A percentile compares a stretch with the other conserved stretches of the same genome.
These are phyloP conservation scores for Botrytis galanthina DNA, from an alignment of 2,329 filamentous ascomycete genomes.

Conservation along the genomic window DNA sequence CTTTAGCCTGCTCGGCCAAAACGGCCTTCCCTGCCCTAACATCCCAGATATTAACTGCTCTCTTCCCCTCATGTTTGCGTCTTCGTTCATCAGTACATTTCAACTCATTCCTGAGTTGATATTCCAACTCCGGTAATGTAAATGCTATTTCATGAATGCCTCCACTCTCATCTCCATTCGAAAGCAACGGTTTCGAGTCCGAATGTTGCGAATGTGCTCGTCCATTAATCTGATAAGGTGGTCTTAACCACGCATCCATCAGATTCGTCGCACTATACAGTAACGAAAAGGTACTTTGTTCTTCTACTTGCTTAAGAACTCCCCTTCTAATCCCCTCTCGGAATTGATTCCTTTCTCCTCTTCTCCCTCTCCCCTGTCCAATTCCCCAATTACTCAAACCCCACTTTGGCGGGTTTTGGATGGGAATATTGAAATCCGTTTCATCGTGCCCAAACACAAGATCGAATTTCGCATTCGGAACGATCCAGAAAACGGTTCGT, in stretches of 20 bases:
- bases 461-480: constrained; percentile 15
- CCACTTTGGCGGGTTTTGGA: not conserved
- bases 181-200: constrained; percentile 2
- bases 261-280: constrained; percentile 3
- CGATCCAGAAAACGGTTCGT: constrained; percentile 19
- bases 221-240: not conserved
- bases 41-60: constrained; percentile 18
- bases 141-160: not conserved
- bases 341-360: constrained; percentile 5
- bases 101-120: constrained; percentile 9
- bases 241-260: constrained; percentile 10
- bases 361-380: not conserved
- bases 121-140: constrained; percentile 5
- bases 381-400: not conserved
- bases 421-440: constrained; percentile 16
- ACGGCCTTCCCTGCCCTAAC: constrained; percentile 9
- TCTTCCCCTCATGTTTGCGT: constrained; percentile 10
- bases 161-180: not conserved
- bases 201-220: not conserved
- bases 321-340: constrained; percentile 6
- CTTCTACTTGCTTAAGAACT: not conserved
- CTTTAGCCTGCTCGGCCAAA: constrained; percentile 6
- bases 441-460: constrained; percentile 18
- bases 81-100: constrained; percentile 9
- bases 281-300: not conserved